Percentiles rank a stretch among this genome's conserved stretches.
Evolutionary conservation across 495 filamentous ascomycete genomes (phyloP).

Genomic region (Cudoniella acicularis): DNA sequence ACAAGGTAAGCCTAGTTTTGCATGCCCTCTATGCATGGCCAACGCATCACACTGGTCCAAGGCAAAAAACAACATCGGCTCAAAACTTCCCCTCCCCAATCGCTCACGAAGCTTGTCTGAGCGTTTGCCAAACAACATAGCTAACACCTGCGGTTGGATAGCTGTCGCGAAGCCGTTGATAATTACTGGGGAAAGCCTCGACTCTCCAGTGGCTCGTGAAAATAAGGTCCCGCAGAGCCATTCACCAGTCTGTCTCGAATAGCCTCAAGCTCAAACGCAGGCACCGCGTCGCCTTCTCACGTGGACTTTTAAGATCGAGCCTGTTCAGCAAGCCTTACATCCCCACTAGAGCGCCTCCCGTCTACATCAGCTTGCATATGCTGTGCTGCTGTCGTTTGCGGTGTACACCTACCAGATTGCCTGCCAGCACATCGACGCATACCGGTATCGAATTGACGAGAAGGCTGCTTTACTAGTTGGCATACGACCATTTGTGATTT

Average conservation of each 20-base stretch:
- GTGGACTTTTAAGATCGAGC: constrained; percentile 19
- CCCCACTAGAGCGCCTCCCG: constrained; percentile 36
- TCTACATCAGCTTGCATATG: constrained; percentile 57
- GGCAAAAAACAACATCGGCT: constrained; percentile 20
- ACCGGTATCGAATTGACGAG: constrained; percentile 46
- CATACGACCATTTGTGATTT: constrained; percentile 26
- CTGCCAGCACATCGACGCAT: constrained; percentile 57
- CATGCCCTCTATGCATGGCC: constrained; percentile 24
- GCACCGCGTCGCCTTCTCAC: constrained; percentile 23
- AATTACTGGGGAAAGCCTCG: constrained; percentile 32
- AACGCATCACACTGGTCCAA: constrained; percentile 28
- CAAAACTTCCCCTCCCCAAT: constrained; percentile 23
- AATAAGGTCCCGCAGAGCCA: constrained; percentile 22
- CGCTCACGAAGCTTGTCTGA: constrained; percentile 11
- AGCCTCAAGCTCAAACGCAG: constrained; percentile 23
- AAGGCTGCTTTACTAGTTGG: constrained; percentile 23
- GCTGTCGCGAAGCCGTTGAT: constrained; percentile 33
- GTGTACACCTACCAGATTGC: constrained; percentile 42
- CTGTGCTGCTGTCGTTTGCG: constrained; percentile 51
- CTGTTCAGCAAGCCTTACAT: constrained; percentile 24
- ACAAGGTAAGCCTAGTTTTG: constrained; percentile 27
- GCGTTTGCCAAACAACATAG: constrained; percentile 23
- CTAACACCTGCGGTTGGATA: constrained; percentile 49
- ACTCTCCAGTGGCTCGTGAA: constrained; percentile 30
- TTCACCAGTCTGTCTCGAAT: constrained; percentile 28